phyloP scores from a whole-genome alignment of 1,284 basidiomycete genomes.

The Sporisorium reilianum region DNA sequence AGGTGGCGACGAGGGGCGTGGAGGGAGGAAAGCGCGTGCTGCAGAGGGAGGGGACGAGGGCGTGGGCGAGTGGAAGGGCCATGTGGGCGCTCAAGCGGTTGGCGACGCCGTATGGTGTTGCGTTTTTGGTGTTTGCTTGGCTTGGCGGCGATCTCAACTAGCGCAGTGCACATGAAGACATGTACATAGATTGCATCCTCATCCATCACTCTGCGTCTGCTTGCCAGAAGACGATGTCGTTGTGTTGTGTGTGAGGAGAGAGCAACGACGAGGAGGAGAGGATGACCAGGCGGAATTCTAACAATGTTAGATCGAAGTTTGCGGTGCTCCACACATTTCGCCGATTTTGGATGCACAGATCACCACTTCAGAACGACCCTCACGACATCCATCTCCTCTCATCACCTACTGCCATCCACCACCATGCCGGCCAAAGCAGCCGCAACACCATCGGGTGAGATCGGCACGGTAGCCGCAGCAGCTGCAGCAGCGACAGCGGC shows the following conservation, averaged over 20 bases:
- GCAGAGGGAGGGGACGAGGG: conserved; percentile 39
- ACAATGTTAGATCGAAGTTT: conserved; percentile 5
- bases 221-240: neutral
- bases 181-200: neutral
- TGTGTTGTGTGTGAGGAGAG: neutral
- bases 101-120: conserved; percentile 64
- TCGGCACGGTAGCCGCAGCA: conserved; percentile 38
- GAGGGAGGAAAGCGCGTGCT: conserved; percentile 30
- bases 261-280: no score
- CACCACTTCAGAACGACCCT: conserved; percentile 11
- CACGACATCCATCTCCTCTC: conserved; percentile 22
- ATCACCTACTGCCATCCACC: neutral
- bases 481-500: conserved; percentile 42
- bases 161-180: neutral
- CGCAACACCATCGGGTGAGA: conserved; percentile 22
- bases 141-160: conserved; percentile 63
- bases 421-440: conserved; percentile 25
- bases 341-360: conserved; percentile 30
- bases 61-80: conserved; percentile 56
- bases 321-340: conserved; percentile 11
- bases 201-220: conserved; percentile 1
- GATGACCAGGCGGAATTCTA: no score
- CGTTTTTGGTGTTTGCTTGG: conserved; percentile 67
- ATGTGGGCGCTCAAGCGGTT: conserved; percentile 56
- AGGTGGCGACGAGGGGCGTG: neutral